These are phyloP conservation scores for Lineolata rhizophorae DNA, from an alignment of 495 filamentous ascomycete genomes.

Conservation along the genomic window DNA sequence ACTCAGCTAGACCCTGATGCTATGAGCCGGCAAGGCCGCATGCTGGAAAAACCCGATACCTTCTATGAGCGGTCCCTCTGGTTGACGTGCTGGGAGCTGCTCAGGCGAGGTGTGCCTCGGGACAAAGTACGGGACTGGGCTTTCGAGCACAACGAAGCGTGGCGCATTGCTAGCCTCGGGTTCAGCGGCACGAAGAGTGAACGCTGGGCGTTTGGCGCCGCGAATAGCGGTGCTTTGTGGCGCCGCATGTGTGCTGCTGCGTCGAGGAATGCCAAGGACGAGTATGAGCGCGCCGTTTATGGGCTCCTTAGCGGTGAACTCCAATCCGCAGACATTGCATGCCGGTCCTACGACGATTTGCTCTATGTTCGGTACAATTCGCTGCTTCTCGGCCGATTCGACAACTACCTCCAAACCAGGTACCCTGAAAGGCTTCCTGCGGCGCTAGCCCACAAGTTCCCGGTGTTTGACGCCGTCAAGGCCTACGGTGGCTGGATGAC, in stretches of 20 bases:
- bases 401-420: conserved; percentile 30
- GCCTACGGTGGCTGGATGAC: conserved; percentile 28
- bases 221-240: conserved; percentile 35
- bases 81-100: conserved; percentile 74
- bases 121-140: conserved; percentile 62
- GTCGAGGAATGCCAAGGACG: conserved; percentile 42
- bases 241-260: conserved; percentile 60
- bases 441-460: conserved; percentile 21
- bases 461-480: conserved; percentile 30
- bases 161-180: conserved; percentile 55
- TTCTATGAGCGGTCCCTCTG: conserved; percentile 73
- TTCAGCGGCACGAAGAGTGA: conserved; percentile 12
- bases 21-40: conserved; percentile 47
- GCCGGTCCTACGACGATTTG: conserved; percentile 67
- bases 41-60: conserved; percentile 55
- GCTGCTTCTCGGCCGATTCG: conserved; percentile 47
- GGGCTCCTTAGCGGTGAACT: conserved; percentile 70
- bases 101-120: conserved; percentile 54
- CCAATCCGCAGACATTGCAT: conserved; percentile 50
- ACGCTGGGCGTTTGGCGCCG: conserved; percentile 17
- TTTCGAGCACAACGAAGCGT: conserved; percentile 51
- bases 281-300: conserved; percentile 77
- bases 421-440: conserved; percentile 21
- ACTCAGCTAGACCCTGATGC: conserved; percentile 95
- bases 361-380: conserved; percentile 82